Evolutionary conservation across 139 green algal genomes (phyloP), one percentile per base, ranked within the genome.

Genomic region (Spirogloea muscicola): DNA sequence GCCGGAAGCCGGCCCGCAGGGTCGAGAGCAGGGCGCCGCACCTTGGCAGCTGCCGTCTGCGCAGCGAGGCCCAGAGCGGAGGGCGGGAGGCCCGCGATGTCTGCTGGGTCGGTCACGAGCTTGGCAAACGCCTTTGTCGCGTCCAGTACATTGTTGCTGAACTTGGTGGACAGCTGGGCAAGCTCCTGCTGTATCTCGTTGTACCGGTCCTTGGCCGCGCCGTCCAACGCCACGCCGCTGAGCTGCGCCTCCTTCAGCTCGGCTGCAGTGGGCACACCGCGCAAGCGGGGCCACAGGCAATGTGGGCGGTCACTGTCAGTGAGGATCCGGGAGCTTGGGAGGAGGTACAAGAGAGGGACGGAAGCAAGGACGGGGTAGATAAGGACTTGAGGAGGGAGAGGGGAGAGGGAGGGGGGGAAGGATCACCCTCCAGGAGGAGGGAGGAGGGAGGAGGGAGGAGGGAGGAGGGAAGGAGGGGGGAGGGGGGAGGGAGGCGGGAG

Each of bases 151-250:
- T 97, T 94, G 88, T 97, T 97, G 72, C 58, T 84, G 77, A 97
- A 97, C 76, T 91, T 91, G 49, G 90, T 96, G 61, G 60, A 82
- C 59, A 96, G 87, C 87, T 93, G 72, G 29, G 82, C 84, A 36
- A 97, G 88, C 88, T 96, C 86, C 72, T 98, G 89, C 84, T 96
- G 88, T 79, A 97, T 97, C 38, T 85, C 90, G 77, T 98, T 98
- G 89, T 91, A 98, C 1, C 88, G 82, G 72, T 95, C 85, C 84
- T 95, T 93, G 7, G 49, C 80, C 67, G 87, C 79, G 44, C 91
- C 82, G 16, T 82, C 55, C 39, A 85, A 38, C 4, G 51, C 46
- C 48, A 98, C 93, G 18, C 93, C 93, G 5, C 90, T 91, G 31
- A 97, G 84, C 66, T 89, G 80, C 74, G 95, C 96, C 82, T 96